These are phyloP conservation scores for Pisolithus thermaeus DNA, from an alignment of 1,284 basidiomycete species.

Conservation along the genomic window DNA sequence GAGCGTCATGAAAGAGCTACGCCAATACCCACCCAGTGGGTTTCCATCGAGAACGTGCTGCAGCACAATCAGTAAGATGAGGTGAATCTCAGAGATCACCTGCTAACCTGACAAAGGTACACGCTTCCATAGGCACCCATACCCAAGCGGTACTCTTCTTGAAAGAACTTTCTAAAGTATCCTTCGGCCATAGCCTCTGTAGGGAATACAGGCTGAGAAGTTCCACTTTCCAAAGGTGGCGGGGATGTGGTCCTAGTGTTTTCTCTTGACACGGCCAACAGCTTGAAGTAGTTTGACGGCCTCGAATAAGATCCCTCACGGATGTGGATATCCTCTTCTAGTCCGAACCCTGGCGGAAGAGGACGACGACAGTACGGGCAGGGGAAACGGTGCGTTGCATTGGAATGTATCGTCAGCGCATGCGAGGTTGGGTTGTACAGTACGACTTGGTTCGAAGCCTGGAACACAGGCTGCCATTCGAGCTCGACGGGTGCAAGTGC, in stretches of 20 bases:
- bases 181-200: constrained; percentile 73
- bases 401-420: constrained; percentile 63
- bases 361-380: constrained; percentile 72
- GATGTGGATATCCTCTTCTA: constrained; percentile 17
- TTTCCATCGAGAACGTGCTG: constrained; percentile 81
- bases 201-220: constrained; percentile 39
- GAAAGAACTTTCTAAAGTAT: constrained; percentile 84
- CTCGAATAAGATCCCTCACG: constrained; percentile 37
- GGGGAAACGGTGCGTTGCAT: constrained; percentile 25
- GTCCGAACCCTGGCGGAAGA: constrained; percentile 35
- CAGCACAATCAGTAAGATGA: neutral
- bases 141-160: constrained; percentile 79
- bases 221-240: constrained; percentile 20
- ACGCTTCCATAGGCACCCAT: constrained; percentile 93
- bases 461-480: constrained; percentile 67
- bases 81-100: neutral
- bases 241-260: constrained; percentile 53
- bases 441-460: constrained; percentile 80
- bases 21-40: constrained; percentile 45
- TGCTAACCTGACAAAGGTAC: constrained; percentile 72
- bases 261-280: constrained; percentile 66
- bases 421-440: constrained; percentile 85
- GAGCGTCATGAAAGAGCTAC: neutral
- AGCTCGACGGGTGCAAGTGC: constrained; percentile 21
- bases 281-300: constrained; percentile 69